phyloP scores from a whole-genome alignment of 1,284 basidiomycete genomes.

The Hemileia vastatrix region DNA sequence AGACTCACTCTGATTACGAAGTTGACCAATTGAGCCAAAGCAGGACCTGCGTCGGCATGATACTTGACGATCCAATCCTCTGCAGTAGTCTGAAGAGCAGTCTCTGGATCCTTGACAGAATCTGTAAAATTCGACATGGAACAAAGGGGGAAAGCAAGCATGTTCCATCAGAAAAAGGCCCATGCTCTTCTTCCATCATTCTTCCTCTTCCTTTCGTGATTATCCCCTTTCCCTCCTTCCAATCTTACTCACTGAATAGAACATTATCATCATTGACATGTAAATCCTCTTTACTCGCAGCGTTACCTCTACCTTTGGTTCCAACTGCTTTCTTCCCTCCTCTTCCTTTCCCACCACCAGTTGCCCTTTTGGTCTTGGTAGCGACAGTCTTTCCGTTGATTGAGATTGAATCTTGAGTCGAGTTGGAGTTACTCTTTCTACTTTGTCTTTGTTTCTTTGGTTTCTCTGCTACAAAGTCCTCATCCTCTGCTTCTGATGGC shows the following conservation, averaged over 20 bases:
- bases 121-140: slow-evolving; percentile 15
- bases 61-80: slow-evolving; percentile 43
- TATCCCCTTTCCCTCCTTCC: neutral
- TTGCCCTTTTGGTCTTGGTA: neutral
- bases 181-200: too few relatives aligned
- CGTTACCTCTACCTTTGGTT: slow-evolving; percentile 19
- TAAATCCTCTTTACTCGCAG: slow-evolving; percentile 34
- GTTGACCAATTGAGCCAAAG: slow-evolving; percentile 11
- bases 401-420: neutral
- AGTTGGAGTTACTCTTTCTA: neutral
- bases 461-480: neutral
- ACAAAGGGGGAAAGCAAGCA: neutral
- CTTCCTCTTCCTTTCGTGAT: neutral
- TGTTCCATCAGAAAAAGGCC: too few relatives aligned
- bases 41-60: slow-evolving; percentile 30
- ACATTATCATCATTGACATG: slow-evolving; percentile 37
- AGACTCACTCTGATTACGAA: slow-evolving; percentile 9
- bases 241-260: slow-evolving; percentile 31
- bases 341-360: neutral
- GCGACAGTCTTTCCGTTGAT: neutral
- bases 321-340: neutral
- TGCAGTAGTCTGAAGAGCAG: slow-evolving; percentile 33
- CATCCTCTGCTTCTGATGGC: neutral
- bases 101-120: slow-evolving; percentile 34
- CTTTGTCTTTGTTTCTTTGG: neutral